Percentiles rank a stretch among this genome's conserved stretches.
phyloP scores from a whole-genome alignment of 1,139 yeast genomes.

The Eremothecium cymbalariae region DNA sequence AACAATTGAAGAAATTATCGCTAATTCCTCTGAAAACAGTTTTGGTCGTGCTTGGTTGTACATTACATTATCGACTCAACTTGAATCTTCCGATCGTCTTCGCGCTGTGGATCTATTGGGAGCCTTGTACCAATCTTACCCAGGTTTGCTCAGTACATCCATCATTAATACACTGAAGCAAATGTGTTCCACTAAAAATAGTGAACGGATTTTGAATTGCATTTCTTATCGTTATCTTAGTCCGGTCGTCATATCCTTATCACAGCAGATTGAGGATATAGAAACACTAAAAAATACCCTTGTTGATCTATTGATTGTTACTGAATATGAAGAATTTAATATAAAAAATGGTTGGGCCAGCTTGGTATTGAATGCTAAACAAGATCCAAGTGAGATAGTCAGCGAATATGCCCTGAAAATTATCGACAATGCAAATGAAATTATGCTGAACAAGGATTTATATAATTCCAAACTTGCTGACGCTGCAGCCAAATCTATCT shows the following conservation, averaged over 20 bases:
- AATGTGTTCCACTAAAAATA: slow-evolving; percentile 10
- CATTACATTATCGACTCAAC: slow-evolving; percentile 17
- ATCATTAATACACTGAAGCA: slow-evolving; percentile 21
- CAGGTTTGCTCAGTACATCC: slow-evolving; percentile 21
- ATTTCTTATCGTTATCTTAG: slow-evolving; percentile 29
- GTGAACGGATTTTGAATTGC: slow-evolving; percentile 10
- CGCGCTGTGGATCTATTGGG: slow-evolving; percentile 17
- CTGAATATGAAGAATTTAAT: slow-evolving; percentile 43
- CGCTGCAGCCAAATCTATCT: slow-evolving; percentile 47
- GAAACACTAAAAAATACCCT: slow-evolving; percentile 37
- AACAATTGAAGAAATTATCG: not conserved
- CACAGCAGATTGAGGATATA: slow-evolving; percentile 34
- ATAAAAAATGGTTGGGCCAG: slow-evolving; percentile 72
- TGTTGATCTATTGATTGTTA: slow-evolving; percentile 41
- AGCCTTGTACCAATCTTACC: slow-evolving; percentile 16
- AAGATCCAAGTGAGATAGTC: slow-evolving; percentile 61
- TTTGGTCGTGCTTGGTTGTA: slow-evolving; percentile 23
- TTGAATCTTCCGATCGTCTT: slow-evolving; percentile 18
- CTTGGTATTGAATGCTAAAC: slow-evolving; percentile 48
- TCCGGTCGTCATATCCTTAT: slow-evolving; percentile 40
- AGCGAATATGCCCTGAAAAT: slow-evolving; percentile 36
- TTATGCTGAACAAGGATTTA: slow-evolving; percentile 22
- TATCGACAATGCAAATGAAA: slow-evolving; percentile 29
- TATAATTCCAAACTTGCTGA: slow-evolving; percentile 24
- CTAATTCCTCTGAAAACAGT: slow-evolving; percentile 1